Percentiles rank a stretch among this genome's conserved stretches.
Evolutionary conservation across 148 eudicot species (phyloP).

Genomic region (Arctostaphylos glauca): DNA sequence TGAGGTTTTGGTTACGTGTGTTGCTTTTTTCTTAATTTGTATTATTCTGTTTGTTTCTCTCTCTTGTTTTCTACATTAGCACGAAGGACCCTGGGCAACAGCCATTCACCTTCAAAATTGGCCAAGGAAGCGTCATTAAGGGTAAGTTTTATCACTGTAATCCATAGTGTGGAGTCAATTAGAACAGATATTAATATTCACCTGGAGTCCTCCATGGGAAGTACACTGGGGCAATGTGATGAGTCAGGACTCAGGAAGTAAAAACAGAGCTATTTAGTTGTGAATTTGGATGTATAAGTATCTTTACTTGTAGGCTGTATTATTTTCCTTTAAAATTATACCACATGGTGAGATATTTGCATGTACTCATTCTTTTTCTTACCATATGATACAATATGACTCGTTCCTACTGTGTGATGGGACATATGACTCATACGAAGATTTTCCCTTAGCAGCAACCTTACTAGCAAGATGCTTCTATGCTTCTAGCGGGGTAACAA

Average conservation of each 20-base stretch:
- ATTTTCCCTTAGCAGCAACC: no score
- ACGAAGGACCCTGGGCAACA: slow-evolving; percentile 87
- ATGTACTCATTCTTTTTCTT: no score
- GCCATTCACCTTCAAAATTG: slow-evolving; percentile 78
- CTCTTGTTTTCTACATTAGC: slow-evolving; percentile 36
- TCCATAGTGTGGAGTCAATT: background rate
- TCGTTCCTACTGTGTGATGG: background rate
- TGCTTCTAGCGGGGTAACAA: no score
- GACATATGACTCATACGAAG: background rate
- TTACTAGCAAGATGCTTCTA: no score
- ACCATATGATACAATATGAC: background rate
- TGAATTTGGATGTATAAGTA: background rate
- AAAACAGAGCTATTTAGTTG: no score
- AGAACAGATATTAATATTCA: background rate
- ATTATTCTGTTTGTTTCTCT: background rate
- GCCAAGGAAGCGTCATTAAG: slow-evolving; percentile 76
- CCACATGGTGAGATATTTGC: background rate
- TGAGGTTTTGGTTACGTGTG: background rate
- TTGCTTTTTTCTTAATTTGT: background rate
- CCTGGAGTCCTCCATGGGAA: background rate
- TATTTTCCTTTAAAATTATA: background rate
- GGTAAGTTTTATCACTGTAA: slow-evolving; percentile 33
- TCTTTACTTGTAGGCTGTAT: background rate
- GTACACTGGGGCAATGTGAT: no score
- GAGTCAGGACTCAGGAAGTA: no score